Base-by-base conservation (phyloP, 257 asterid species). In the Plantago major region DNA sequence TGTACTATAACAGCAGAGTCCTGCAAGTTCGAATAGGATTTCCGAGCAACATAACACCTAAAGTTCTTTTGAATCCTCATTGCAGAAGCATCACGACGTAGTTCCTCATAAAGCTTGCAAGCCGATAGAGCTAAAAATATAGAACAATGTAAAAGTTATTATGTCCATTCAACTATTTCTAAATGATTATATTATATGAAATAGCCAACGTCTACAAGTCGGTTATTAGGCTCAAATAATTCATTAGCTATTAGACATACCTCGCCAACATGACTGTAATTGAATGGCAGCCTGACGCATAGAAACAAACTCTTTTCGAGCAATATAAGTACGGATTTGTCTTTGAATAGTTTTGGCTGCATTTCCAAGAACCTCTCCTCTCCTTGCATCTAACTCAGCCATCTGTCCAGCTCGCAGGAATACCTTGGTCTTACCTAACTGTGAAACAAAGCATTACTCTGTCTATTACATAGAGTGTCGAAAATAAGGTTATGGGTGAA, bases 381-480 rank as follows among this genome's bases (percentile, higher is more conserved):
- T 84, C 73, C 86, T 87, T 48, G 97, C 89, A 70, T 93, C 99
- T 54, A 93, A 85, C 80, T 90, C 96, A 55, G 99, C 99, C 99
- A 93, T 93, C 84, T 93, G 99, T 71, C 99, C 99, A 78, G 99
- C 99, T 66, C 99, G 85, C 58, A 93, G 79, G 81, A 93, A 93
- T 70, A 90, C 95, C 84, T 93, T 93, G 38, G 96, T 81, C 81
- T 79, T 93, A 68, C 99, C 99, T 67, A 90, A 83, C 99, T 93
- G 95, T 75, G 81, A 72, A 73, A 7, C 71, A 63, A 55, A 64
- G 63, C 52, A 75, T 40, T 0, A 60, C 47, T 28, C 55, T 54
- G 42, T 50, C 65, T 67, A 70, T 37, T 69, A 63, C 47, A 57
- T 55, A 40, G 51, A 13, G 57, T 44, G 49, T 16, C 42, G 6